Conservation (phyloP, 2,329 filamentous ascomycete genomes). For the Grosmannia serpens region DNA sequence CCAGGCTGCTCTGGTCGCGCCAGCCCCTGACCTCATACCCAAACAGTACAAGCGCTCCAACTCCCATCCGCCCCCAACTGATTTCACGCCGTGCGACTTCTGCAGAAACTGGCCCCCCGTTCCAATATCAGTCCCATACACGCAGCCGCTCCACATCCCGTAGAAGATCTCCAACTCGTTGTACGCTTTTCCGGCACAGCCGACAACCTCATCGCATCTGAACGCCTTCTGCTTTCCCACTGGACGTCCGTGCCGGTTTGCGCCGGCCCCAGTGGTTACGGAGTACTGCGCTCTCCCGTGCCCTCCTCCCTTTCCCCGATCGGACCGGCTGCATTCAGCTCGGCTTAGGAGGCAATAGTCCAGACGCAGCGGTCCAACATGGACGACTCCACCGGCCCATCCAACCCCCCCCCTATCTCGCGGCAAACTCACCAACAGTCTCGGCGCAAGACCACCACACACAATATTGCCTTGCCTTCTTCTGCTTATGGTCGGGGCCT, state of each 20-base stretch:
- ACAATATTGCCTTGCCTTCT: slow-evolving; percentile 12
- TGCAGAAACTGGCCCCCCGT: neutral
- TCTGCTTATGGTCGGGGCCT: slow-evolving; percentile 15
- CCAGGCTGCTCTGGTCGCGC: neutral
- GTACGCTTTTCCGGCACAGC: neutral
- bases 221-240: neutral
- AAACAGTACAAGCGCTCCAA: neutral
- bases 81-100: neutral
- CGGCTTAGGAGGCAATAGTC: neutral
- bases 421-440: slow-evolving; percentile 20
- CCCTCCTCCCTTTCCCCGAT: neutral
- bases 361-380: slow-evolving; percentile 5
- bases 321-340: neutral
- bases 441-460: slow-evolving; percentile 15
- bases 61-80: no score
- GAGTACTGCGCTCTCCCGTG: neutral
- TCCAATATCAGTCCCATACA: no score
- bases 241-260: slow-evolving; percentile 1
- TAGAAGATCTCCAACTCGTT: neutral
- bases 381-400: slow-evolving; percentile 9
- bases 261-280: neutral
- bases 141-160: no score
- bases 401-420: slow-evolving; percentile 18
- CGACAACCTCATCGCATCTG: neutral
- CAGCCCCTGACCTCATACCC: neutral